Evolutionary conservation across 768 basidiomycete genomes (phyloP).

Genomic region (Pisolithus albus): DNA sequence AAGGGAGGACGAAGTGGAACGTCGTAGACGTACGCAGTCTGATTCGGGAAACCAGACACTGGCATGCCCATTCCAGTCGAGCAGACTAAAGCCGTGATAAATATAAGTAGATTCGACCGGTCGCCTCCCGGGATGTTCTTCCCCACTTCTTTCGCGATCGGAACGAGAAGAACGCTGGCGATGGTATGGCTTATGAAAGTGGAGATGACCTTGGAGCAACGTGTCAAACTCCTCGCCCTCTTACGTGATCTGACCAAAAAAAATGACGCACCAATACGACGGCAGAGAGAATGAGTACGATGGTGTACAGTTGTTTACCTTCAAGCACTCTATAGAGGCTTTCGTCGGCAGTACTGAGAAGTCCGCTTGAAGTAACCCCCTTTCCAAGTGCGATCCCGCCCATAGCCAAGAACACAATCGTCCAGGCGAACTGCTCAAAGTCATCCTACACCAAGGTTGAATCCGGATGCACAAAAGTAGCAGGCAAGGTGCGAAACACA

Average conservation of each 20-base stretch:
- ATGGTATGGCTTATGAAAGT: conserved; percentile 98
- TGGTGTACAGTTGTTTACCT: conserved; percentile 57
- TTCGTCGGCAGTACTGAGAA: conserved; percentile 71
- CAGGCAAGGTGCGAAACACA: background rate
- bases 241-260: background rate
- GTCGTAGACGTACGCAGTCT: conserved; percentile 70
- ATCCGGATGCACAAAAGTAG: background rate
- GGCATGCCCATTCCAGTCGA: conserved; percentile 98
- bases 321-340: conserved; percentile 53
- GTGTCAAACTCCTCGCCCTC: background rate
- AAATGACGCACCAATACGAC: conserved; percentile 54
- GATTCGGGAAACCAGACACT: conserved; percentile 98
- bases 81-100: conserved; percentile 88
- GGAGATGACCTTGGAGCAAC: conserved; percentile 58
- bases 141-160: conserved; percentile 90
- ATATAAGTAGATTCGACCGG: conserved; percentile 79
- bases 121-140: conserved; percentile 53
- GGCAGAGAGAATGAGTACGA: conserved; percentile 63
- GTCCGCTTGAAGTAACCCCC: conserved; percentile 83
- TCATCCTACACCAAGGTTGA: conserved; percentile 55
- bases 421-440: conserved; percentile 93
- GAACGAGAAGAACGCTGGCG: conserved; percentile 92
- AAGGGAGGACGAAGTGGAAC: too few species aligned
- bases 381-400: conserved; percentile 95
- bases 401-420: conserved; percentile 95